A percentile compares a stretch with the other conserved stretches of the same genome.
Evolutionary conservation across 805 yeast species (phyloP).

Genomic region (Suhomyces faveliae): DNA sequence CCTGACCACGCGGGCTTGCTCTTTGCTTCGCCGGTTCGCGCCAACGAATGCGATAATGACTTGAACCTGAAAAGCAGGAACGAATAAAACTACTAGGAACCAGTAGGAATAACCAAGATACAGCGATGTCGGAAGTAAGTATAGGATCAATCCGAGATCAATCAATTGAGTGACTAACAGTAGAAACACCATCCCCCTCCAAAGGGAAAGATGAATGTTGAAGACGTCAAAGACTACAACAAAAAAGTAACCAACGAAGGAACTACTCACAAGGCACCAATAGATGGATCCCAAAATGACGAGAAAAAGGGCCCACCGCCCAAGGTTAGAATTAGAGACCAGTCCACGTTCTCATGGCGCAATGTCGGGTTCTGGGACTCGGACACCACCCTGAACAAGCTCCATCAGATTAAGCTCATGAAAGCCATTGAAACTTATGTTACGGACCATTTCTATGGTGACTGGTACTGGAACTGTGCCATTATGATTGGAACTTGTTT

Average conservation of each 20-base stretch:
- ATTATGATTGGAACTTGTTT: conserved; percentile 67
- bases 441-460: conserved; percentile 66
- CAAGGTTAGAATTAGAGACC: conserved; percentile 24
- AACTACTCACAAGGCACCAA: conserved; percentile 15
- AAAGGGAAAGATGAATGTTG: conserved; percentile 5
- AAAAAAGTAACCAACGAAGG: conserved; percentile 12
- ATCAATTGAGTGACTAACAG: neutral
- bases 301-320: conserved; percentile 6
- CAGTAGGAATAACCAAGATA: neutral
- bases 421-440: conserved; percentile 56
- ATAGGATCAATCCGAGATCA: neutral
- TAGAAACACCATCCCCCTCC: conserved; percentile 1
- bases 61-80: neutral
- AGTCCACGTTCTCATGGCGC: conserved; percentile 41
- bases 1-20: neutral
- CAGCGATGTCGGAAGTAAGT: conserved; percentile 1
- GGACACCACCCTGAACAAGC: conserved; percentile 21
- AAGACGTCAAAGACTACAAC: conserved; percentile 14
- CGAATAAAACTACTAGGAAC: neutral
- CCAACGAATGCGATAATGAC: neutral
- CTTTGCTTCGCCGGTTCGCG: neutral
- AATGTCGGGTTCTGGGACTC: conserved; percentile 40
- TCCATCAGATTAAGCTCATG: conserved; percentile 20
- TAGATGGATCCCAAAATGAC: conserved; percentile 12
- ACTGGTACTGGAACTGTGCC: conserved; percentile 68